These are phyloP conservation scores for Torulaspora quercuum DNA, from an alignment of 805 yeast genomes.

Conservation along the genomic window DNA sequence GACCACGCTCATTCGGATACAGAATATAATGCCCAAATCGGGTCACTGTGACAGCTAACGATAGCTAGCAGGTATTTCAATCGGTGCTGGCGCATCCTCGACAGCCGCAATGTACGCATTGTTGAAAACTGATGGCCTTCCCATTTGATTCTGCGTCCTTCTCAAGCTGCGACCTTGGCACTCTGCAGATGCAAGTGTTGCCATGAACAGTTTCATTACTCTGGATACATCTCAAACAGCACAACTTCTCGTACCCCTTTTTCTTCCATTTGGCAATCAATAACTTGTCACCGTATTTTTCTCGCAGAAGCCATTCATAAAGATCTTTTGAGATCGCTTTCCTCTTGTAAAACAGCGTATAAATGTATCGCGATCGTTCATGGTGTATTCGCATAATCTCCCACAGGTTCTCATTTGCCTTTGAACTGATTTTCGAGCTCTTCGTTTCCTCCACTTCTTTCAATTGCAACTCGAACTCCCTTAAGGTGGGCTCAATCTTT, in stretches of 20 bases:
- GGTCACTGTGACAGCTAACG: too few species aligned
- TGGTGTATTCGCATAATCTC: conserved; percentile 67
- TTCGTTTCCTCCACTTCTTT: conserved; percentile 48
- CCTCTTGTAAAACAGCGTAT: conserved; percentile 66
- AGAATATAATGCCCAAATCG: too few species aligned
- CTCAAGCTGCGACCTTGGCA: conserved; percentile 58
- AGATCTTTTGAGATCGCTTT: conserved; percentile 63
- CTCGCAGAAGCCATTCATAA: conserved; percentile 69
- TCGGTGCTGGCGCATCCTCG: conserved; percentile 78
- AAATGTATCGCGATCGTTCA: conserved; percentile 72
- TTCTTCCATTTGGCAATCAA: conserved; percentile 83
- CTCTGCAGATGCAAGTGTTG: conserved; percentile 79
- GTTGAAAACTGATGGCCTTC: conserved; percentile 38
- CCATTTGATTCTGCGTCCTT: conserved; percentile 28
- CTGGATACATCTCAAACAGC: conserved; percentile 78
- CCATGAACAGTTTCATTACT: conserved; percentile 58
- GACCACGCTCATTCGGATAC: too few species aligned
- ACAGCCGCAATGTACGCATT: conserved; percentile 83
- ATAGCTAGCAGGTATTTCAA: conserved; percentile 31
- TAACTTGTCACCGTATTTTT: conserved; percentile 61
- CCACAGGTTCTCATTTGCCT: conserved; percentile 63
- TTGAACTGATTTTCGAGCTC: conserved; percentile 41
- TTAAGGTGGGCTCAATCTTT: conserved; percentile 62
- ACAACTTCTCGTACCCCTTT: conserved; percentile 80
- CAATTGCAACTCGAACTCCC: conserved; percentile 54